Evolutionary conservation across 2,329 filamentous ascomycete genomes (phyloP).

Genomic region (Phaeosphaeriaceae sp.): DNA sequence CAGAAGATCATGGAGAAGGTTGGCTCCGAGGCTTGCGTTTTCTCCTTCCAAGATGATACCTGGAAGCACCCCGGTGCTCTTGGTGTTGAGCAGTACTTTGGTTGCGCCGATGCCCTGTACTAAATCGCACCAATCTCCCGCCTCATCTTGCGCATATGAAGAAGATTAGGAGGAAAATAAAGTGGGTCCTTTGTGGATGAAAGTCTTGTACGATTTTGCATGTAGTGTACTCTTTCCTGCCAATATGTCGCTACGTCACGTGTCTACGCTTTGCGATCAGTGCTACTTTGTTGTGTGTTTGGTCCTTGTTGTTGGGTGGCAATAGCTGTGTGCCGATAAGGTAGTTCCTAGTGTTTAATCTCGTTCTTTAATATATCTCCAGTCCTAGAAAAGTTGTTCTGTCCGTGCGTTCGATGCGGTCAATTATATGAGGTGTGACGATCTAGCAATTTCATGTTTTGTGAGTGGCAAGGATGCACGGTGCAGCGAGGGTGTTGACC

Average conservation of each 20-base stretch:
- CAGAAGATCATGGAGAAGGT: slow-evolving; percentile 69
- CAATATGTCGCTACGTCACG: slow-evolving; percentile 17
- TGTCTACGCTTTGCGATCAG: slow-evolving; percentile 13
- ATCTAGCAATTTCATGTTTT: too few relatives aligned
- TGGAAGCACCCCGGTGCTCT: slow-evolving; percentile 80
- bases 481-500: too few relatives aligned
- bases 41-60: slow-evolving; percentile 77
- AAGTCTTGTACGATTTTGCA: slow-evolving; percentile 10
- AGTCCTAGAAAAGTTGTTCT: background rate
- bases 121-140: slow-evolving; percentile 1
- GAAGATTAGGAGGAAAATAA: background rate
- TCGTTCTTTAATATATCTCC: background rate
- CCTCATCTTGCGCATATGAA: background rate
- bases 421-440: too few relatives aligned
- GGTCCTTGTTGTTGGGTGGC: background rate
- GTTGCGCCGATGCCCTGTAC: slow-evolving; percentile 62
- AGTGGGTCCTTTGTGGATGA: background rate
- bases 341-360: slow-evolving; percentile 11
- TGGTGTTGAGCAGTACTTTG: slow-evolving; percentile 82
- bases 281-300: slow-evolving; percentile 3
- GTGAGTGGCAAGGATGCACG: too few relatives aligned
- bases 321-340: background rate
- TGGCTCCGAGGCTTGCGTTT: slow-evolving; percentile 76
- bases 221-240: slow-evolving; percentile 7
- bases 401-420: too few relatives aligned